Evolutionary conservation across 2,329 filamentous ascomycete genomes (phyloP).

Genomic region (Nothophoma quercina): DNA sequence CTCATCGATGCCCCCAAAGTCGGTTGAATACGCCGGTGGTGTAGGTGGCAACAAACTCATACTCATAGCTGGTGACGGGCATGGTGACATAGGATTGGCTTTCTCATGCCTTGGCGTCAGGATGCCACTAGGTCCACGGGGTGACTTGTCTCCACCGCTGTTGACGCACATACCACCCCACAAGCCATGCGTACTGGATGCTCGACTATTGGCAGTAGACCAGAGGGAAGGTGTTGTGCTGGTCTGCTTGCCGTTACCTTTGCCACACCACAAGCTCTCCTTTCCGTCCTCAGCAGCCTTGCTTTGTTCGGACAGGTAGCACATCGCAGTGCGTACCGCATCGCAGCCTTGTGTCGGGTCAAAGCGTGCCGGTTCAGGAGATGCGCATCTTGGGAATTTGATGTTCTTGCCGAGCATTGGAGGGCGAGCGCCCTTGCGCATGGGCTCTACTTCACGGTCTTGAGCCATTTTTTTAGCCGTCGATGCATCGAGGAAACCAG

Average conservation of each 20-base stretch:
- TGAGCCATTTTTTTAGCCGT: conserved; percentile 39
- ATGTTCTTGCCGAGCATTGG: conserved; percentile 90
- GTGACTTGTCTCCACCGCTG: conserved; percentile 48
- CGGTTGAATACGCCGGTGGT: conserved; percentile 45
- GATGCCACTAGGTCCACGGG: conserved; percentile 56
- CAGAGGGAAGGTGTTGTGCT: conserved; percentile 46
- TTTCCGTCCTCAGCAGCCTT: conserved; percentile 47
- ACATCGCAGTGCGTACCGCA: conserved; percentile 59
- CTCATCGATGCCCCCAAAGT: conserved; percentile 53
- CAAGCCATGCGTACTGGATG: conserved; percentile 68
- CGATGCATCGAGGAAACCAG: conserved; percentile 35
- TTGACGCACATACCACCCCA: conserved; percentile 77
- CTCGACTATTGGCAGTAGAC: conserved; percentile 51
- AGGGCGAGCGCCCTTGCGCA: conserved; percentile 69
- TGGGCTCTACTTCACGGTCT: conserved; percentile 58
- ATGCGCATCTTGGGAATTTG: conserved; percentile 79
- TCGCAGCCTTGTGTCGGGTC: conserved; percentile 73
- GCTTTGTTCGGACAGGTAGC: conserved; percentile 59
- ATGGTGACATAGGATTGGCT: conserved; percentile 53
- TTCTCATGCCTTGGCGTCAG: conserved; percentile 56
- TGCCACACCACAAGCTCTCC: conserved; percentile 69
- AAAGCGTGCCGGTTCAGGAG: conserved; percentile 83
- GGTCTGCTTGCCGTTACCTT: conserved; percentile 39
- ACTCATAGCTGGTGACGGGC: conserved; percentile 44
- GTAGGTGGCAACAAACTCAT: conserved; percentile 46